Base-by-base conservation (phyloP, 1,139 yeast species). In the Magnusiomyces ingens region DNA sequence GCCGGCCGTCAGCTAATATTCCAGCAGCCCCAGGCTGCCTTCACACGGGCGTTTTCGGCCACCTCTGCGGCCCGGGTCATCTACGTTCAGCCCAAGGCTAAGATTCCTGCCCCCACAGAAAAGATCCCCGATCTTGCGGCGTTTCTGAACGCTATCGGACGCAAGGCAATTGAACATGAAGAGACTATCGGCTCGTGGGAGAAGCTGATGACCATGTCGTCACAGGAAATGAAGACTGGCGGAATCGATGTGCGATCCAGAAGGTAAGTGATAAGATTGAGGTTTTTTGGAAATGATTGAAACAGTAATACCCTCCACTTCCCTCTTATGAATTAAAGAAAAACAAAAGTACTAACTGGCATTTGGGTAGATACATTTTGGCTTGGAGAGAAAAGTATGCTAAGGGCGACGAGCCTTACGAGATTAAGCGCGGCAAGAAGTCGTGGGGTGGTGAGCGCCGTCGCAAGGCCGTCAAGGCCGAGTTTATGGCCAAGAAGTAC, bases 371-470 rank as follows among this genome's bases (percentile, higher is more conserved):
- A 71, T 70, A 77, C 57, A 67, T 76, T 29, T 62, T 76, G 40
- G 63, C 64, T 21, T 75, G 78, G 77, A 62, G 71, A 46, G 75
- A 77, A 55, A 70, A 68, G 55, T 76, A 70, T 60, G 79, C 82
- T 66, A 76, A 80, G 61, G 83, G 85, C 55, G 79, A 77, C 57
- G 77, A 79, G 18, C 73, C 85, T 56, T 65, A 73, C 59, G 88
- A 82, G 64, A 78, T 81, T 61, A 79, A 78, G 62, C 70, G 75
- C 60, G 90, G 94, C 15, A 79, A 74, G 71, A 91, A 90, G 78
- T 68, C 74, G 26, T 83, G 83, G 79, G 97, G 97, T 42, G 96
- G 97, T 66, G 96, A 90, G 71, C 80, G 96, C 68, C 85, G 84
- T 63, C 78, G 85, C 57, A 80, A 78, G 65, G 83, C 85, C 46